Conservation (phyloP, 2,329 filamentous ascomycete species). For the Cordyceps cicadae region DNA sequence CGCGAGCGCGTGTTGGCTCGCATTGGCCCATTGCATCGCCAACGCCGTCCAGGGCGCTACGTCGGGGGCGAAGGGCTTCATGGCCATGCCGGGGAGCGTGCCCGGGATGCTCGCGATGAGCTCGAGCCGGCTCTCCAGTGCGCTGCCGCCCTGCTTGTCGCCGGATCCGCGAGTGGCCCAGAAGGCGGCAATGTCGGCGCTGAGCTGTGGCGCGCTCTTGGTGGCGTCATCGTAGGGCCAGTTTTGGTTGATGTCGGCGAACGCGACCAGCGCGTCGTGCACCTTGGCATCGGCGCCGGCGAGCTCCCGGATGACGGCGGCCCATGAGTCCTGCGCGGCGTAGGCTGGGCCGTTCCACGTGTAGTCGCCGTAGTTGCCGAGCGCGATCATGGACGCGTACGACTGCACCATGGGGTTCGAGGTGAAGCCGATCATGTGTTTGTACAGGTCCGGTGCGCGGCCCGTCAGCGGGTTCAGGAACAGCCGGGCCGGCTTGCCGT, state of each 20-base stretch:
- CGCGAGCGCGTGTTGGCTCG: constrained; percentile 10
- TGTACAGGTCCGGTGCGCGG: constrained; percentile 12
- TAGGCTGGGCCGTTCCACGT: constrained; percentile 13
- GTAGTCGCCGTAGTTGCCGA: constrained; percentile 14
- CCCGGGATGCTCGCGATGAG: constrained; percentile 6
- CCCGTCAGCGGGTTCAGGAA: constrained; percentile 14
- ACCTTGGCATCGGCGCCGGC: constrained; percentile 4
- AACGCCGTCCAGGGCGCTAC: constrained; percentile 11
- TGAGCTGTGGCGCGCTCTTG: constrained; percentile 11
- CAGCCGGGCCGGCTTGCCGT: constrained; percentile 11
- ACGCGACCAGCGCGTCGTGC: constrained; percentile 7
- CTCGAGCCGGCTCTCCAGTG: constrained; percentile 6
- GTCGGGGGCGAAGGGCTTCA: constrained; percentile 11
- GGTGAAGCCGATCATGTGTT: constrained; percentile 14
- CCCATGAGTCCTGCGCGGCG: constrained; percentile 2
- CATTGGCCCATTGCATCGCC: constrained; percentile 14
- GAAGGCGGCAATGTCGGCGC: constrained; percentile 12
- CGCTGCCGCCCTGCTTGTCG: neutral
- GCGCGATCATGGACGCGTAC: constrained; percentile 13
- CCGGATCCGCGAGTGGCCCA: constrained; percentile 10
- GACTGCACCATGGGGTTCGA: constrained; percentile 16
- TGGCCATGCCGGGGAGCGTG: constrained; percentile 11
- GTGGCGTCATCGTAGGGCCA: constrained; percentile 12
- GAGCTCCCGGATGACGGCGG: constrained; percentile 11
- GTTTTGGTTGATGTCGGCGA: constrained; percentile 14